Evolutionary conservation across 1,139 yeast species (phyloP), one percentile per base, ranked within the genome.

Genomic region (Suhomyces anneliseae): DNA sequence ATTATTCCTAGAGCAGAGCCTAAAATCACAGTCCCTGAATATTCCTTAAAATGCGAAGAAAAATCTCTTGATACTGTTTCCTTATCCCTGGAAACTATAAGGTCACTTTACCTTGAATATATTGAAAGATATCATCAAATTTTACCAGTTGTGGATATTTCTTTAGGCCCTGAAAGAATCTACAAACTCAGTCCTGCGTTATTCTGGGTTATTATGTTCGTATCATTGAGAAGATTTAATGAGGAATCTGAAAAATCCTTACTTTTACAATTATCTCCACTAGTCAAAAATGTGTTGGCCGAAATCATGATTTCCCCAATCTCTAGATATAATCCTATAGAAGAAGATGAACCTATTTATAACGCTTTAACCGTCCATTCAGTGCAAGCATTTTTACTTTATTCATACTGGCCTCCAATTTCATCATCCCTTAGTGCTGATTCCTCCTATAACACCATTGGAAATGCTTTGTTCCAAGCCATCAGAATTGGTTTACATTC

Each of bases 361-460:
- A 92, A 92, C 58, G 95, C 90, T 1, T 88, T 96, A 11, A 87
- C 96, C n/a, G 97, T 92, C 0, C 92, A 86, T 61, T 87, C 96
- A 0, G 97, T 92, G 1, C 99, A 93, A 64, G 97, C 97, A 0
- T 86, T 92, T 54, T 69, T 93, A 33, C 72, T 93, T 6, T 90
- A 88, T 64, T 85, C 97, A 1, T 83, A 86, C 64, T 93, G 98
- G 98, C 98, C 98, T 0, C 96, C 97, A 2, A 77, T 92, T 41
- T 89, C 97, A 0, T 90, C 97, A 0, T 89, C 97, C 0, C 75
- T 93, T 42, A 87, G 95, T 65, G 97, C 98, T 0, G 98, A 93
- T 61, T 87, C 96, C 5, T 87, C 96, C 4, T 93, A 97, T 95
- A 89, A 87, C 60, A 89, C 97, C 0, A 86, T 90, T 12, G 97